These are phyloP conservation scores for Saccharomycopsis schoenii DNA, from an alignment of 805 yeast species.

Conservation along the genomic window DNA sequence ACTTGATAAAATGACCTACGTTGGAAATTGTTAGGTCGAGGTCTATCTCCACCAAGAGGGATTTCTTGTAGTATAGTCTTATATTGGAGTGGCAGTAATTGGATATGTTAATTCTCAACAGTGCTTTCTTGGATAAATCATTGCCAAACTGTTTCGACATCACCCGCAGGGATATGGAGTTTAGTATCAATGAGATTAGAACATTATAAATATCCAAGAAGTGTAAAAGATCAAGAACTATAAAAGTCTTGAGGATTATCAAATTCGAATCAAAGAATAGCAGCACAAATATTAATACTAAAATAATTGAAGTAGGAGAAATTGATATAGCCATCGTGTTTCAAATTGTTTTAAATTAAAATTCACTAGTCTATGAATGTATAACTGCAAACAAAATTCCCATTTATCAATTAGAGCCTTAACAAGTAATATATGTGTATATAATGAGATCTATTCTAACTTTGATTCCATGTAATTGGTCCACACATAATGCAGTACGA, in stretches of 20 bases:
- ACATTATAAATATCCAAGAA: background rate
- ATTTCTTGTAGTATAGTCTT: background rate
- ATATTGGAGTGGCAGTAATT: background rate
- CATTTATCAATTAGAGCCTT: no score
- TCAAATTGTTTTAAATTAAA: no score
- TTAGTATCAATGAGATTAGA: background rate
- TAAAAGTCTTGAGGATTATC: background rate
- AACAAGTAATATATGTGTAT: no score
- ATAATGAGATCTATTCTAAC: no score
- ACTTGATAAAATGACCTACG: background rate
- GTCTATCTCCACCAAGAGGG: background rate
- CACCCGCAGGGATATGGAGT: background rate
- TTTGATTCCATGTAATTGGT: no score
- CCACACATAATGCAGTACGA: no score
- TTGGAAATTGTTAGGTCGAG: background rate
- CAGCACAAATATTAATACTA: background rate
- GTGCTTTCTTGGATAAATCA: background rate
- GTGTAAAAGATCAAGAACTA: background rate
- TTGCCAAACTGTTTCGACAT: background rate
- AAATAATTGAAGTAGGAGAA: background rate
- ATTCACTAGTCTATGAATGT: background rate
- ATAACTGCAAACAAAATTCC: no score
- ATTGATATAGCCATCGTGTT: no score
- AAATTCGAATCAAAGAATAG: background rate
- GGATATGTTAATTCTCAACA: background rate